Evolutionary conservation across 2,329 filamentous ascomycete species (phyloP).

Genomic region (Aspergillus ochraceus): DNA sequence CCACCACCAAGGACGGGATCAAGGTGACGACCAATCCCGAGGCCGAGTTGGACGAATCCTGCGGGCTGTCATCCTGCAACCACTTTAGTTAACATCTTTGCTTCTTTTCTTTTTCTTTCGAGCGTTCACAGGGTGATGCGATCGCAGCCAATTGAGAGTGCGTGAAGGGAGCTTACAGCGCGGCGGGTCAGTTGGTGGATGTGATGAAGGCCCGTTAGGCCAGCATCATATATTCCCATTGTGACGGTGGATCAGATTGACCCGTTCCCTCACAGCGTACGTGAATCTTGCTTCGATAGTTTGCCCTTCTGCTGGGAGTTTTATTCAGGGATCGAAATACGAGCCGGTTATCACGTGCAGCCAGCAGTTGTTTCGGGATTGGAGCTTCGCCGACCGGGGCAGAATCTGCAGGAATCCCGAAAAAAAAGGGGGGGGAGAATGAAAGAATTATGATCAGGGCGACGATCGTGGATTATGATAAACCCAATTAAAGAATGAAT

Average conservation of each 20-base stretch:
- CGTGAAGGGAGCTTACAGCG: neutral
- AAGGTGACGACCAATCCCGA: constrained; percentile 52
- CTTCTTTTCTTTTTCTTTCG: neutral
- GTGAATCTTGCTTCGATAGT: neutral
- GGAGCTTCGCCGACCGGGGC: neutral
- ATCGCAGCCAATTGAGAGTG: neutral
- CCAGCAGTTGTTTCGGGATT: neutral
- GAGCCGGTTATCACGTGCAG: neutral
- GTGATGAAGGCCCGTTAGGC: neutral
- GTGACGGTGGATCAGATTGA: neutral
- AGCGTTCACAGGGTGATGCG: neutral
- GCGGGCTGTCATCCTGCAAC: constrained; percentile 9
- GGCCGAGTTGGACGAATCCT: constrained; percentile 35
- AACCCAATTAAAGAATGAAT: neutral
- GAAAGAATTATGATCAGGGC: neutral
- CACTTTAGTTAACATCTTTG: neutral
- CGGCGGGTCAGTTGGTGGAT: neutral
- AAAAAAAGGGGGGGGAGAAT: neutral
- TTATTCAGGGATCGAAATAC: neutral
- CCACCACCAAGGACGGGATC: constrained; percentile 46
- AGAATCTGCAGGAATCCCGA: neutral
- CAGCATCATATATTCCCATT: neutral
- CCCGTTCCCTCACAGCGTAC: neutral
- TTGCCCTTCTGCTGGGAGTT: neutral
- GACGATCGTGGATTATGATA: neutral